Conservation (phyloP, 2,329 filamentous ascomycete genomes). For the Pyricularia sp. region DNA sequence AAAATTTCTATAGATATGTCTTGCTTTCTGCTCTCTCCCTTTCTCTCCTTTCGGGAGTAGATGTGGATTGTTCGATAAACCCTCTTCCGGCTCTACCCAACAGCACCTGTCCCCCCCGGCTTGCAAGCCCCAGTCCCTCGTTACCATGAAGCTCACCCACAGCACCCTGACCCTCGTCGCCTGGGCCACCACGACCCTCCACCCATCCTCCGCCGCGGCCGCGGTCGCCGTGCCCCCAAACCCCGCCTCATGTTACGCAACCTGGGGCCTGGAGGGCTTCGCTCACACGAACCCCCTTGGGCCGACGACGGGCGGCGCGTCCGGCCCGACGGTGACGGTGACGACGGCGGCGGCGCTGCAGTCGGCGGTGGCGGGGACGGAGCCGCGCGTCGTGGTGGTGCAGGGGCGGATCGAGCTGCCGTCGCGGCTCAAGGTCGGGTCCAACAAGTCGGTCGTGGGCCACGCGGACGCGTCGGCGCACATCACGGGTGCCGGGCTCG, state of each 20-base stretch:
- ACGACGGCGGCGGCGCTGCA: slow-evolving; percentile 28
- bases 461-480: slow-evolving; percentile 15
- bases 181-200: neutral
- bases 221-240: neutral
- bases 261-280: slow-evolving; percentile 11
- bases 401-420: slow-evolving; percentile 26
- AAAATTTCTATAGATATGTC: neutral
- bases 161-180: neutral
- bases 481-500: slow-evolving; percentile 20
- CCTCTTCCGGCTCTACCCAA: neutral
- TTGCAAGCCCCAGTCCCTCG: neutral
- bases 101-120: neutral
- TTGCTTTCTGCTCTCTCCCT: neutral
- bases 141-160: neutral
- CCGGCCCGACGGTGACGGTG: slow-evolving; percentile 34
- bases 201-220: neutral
- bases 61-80: neutral
- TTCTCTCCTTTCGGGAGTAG: neutral
- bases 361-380: slow-evolving; percentile 27
- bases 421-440: slow-evolving; percentile 25
- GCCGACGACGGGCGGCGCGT: slow-evolving; percentile 24
- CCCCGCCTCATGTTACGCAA: neutral
- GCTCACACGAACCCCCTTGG: slow-evolving; percentile 23
- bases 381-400: slow-evolving; percentile 28
- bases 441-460: slow-evolving; percentile 27